Evolutionary conservation across 352 stramenopile genomes (phyloP).

Genomic region (Phytophthora nicotianae): DNA sequence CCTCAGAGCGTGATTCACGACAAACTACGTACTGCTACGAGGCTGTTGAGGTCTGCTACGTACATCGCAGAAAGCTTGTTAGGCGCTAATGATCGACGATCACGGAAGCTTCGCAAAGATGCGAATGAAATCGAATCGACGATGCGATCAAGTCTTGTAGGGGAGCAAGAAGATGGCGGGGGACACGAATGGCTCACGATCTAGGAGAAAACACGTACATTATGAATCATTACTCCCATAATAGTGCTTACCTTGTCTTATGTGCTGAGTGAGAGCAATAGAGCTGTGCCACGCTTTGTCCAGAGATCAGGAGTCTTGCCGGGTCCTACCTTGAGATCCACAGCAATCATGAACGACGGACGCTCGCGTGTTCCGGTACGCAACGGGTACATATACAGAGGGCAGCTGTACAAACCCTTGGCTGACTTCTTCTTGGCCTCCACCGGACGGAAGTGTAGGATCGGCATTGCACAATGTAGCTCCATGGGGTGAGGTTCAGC

Average conservation of each 20-base stretch:
- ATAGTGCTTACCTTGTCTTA: slow-evolving; percentile 31
- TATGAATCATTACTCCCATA: slow-evolving; percentile 12
- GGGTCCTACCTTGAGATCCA: slow-evolving; percentile 91
- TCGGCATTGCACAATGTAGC: slow-evolving; percentile 90
- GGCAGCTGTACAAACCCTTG: slow-evolving; percentile 94
- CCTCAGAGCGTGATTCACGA: slow-evolving; percentile 14
- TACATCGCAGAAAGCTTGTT: slow-evolving; percentile 66
- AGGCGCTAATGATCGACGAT: slow-evolving; percentile 56
- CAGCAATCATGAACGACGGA: slow-evolving; percentile 94
- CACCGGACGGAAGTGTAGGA: slow-evolving; percentile 95
- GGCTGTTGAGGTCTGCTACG: slow-evolving; percentile 39
- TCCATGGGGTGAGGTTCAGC: slow-evolving; percentile 93
- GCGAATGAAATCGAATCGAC: slow-evolving; percentile 47
- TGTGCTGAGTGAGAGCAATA: slow-evolving; percentile 91
- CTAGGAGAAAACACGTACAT: slow-evolving; percentile 23
- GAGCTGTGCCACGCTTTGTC: slow-evolving; percentile 92
- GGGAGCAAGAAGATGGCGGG: slow-evolving; percentile 35
- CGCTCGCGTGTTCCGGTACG: slow-evolving; percentile 94
- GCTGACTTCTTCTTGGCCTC: slow-evolving; percentile 94
- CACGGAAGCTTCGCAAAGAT: slow-evolving; percentile 49
- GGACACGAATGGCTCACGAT: slow-evolving; percentile 63
- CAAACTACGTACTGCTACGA: slow-evolving; percentile 45
- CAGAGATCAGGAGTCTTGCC: slow-evolving; percentile 92
- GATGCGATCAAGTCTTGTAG: slow-evolving; percentile 24
- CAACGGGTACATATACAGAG: slow-evolving; percentile 97